These are phyloP conservation scores for Alternaria brassicicola DNA, from an alignment of 2,329 filamentous ascomycete species.

Conservation along the genomic window DNA sequence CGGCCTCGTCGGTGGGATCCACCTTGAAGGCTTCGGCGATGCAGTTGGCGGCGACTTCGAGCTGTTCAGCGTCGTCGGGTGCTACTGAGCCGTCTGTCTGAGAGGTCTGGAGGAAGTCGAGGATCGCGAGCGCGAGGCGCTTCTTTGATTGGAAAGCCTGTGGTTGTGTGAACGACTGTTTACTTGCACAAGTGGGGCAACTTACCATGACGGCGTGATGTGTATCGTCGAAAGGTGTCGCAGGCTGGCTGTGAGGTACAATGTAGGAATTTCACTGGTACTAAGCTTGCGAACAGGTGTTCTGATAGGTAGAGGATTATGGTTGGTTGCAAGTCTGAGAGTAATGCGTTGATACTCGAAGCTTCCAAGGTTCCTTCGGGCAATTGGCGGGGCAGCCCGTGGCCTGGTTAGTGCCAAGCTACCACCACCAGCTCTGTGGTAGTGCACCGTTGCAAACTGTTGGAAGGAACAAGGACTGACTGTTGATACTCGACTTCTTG, in stretches of 20 bases:
- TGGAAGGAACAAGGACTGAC: neutral
- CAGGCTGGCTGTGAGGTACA: neutral
- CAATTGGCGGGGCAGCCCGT: slow-evolving; percentile 23
- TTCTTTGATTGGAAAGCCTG: slow-evolving; percentile 65
- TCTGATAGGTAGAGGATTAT: neutral
- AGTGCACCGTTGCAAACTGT: neutral
- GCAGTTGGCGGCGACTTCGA: slow-evolving; percentile 93
- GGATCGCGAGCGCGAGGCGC: slow-evolving; percentile 94
- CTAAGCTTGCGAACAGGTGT: slow-evolving; percentile 1
- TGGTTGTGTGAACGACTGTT: slow-evolving; percentile 24
- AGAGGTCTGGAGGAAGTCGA: slow-evolving; percentile 89
- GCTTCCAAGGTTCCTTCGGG: slow-evolving; percentile 38
- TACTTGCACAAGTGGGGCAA: slow-evolving; percentile 20
- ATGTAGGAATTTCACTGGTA: neutral
- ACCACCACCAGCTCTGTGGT: neutral
- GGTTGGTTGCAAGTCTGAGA: slow-evolving; percentile 10
- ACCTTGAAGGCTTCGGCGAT: slow-evolving; percentile 96
- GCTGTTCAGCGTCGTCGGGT: slow-evolving; percentile 86
- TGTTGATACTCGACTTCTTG: neutral
- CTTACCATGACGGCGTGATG: slow-evolving; percentile 39
- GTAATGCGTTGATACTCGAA: slow-evolving; percentile 27
- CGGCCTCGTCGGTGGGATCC: slow-evolving; percentile 76
- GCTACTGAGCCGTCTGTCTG: slow-evolving; percentile 86
- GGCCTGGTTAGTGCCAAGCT: slow-evolving; percentile 18
- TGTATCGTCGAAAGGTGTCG: slow-evolving; percentile 3